Percentiles rank a stretch among this genome's conserved stretches.
Evolutionary conservation across 1,284 basidiomycete species (phyloP).

Genomic region (Pseudozyma thailandica): DNA sequence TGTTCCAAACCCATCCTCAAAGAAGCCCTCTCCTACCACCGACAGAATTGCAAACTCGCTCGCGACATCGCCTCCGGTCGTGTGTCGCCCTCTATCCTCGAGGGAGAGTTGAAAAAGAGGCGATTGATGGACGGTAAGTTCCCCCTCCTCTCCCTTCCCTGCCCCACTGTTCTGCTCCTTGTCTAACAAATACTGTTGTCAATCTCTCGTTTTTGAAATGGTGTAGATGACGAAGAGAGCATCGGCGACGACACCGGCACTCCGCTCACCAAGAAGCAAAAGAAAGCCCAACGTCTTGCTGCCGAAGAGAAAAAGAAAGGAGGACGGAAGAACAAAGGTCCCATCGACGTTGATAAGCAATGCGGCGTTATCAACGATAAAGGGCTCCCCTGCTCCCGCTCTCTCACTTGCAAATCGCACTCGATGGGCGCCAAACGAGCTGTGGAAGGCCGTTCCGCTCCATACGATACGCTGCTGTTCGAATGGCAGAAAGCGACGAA

Average conservation of each 20-base stretch:
- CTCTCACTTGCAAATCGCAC: slow-evolving; percentile 97
- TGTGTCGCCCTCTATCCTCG: slow-evolving; percentile 53
- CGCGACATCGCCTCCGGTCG: slow-evolving; percentile 55
- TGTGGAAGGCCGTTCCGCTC: slow-evolving; percentile 84
- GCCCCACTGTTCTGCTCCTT: not conserved
- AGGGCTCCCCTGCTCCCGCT: slow-evolving; percentile 89
- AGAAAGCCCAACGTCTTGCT: slow-evolving; percentile 34
- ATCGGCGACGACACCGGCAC: slow-evolving; percentile 25
- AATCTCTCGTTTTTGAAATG: not conserved
- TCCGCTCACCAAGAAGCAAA: slow-evolving; percentile 35
- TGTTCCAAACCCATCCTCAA: slow-evolving; percentile 58
- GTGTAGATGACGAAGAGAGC: slow-evolving; percentile 40
- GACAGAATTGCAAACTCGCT: slow-evolving; percentile 56
- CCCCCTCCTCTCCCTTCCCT: not conserved
- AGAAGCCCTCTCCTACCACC: slow-evolving; percentile 55
- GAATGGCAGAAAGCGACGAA: slow-evolving; percentile 94
- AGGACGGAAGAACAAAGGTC: slow-evolving; percentile 53
- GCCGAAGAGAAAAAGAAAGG: slow-evolving; percentile 49
- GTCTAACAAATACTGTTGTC: not conserved
- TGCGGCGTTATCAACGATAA: slow-evolving; percentile 99
- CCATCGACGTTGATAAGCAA: slow-evolving; percentile 83
- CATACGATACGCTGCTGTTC: slow-evolving; percentile 80
- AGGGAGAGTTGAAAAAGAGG: slow-evolving; percentile 45
- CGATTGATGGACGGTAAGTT: slow-evolving; percentile 48
- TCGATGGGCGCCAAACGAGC: slow-evolving; percentile 96